phyloP scores from a whole-genome alignment of 2,329 filamentous ascomycete species.

The Pseudogymnoascus sp. region DNA sequence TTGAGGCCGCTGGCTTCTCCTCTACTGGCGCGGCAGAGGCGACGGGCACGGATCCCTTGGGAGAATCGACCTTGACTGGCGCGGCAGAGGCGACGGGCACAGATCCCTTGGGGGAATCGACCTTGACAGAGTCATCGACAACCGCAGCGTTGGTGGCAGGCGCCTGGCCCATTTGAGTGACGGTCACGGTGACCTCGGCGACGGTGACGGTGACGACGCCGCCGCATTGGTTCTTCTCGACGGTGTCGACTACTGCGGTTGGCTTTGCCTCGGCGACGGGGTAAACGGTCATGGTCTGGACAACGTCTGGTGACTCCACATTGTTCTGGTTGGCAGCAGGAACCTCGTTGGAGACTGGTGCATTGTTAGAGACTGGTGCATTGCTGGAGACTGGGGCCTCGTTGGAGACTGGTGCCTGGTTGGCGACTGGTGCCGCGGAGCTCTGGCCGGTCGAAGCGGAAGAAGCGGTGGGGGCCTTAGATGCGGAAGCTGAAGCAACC shows the following conservation, averaged over 20 bases:
- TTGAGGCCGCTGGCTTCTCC: neutral
- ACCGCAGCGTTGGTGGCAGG: neutral
- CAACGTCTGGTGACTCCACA: neutral
- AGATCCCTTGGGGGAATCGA: neutral
- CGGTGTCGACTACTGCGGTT: neutral
- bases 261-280: neutral
- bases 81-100: neutral
- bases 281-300: neutral
- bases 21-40: neutral
- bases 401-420: neutral
- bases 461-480: neutral
- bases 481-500: neutral
- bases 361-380: neutral
- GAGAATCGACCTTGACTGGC: neutral
- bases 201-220: neutral
- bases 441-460: neutral
- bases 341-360: neutral
- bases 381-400: neutral
- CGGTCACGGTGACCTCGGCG: neutral
- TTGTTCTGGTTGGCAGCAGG: constrained; percentile 1
- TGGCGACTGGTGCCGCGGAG: neutral
- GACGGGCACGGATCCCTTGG: neutral
- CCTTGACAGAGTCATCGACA: neutral
- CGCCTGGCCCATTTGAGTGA: neutral
- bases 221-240: neutral